Evolutionary conservation across 2,329 filamentous ascomycete genomes (phyloP).

Genomic region (Septoria linicola): DNA sequence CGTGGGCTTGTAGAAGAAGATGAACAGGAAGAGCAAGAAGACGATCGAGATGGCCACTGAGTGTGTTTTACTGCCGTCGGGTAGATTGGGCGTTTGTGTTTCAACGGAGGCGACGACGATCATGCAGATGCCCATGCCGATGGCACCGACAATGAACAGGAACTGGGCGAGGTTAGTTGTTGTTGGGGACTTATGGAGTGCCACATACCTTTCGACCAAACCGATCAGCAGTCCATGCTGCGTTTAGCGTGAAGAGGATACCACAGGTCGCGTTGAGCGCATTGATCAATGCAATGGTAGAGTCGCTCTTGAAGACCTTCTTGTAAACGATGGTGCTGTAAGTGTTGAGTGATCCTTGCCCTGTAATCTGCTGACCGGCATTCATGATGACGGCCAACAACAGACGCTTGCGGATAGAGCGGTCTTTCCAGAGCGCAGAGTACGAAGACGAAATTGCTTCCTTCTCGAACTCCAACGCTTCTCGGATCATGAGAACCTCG

Average conservation of each 20-base stretch:
- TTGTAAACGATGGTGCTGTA: conserved; percentile 74
- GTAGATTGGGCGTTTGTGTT: conserved; percentile 56
- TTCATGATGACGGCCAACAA: conserved; percentile 66
- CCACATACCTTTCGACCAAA: conserved; percentile 58
- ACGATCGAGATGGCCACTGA: conserved; percentile 67
- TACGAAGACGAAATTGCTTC: conserved; percentile 65
- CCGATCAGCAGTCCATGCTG: conserved; percentile 70
- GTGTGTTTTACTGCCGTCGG: conserved; percentile 55
- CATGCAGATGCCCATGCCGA: conserved; percentile 71
- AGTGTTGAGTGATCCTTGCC: conserved; percentile 69
- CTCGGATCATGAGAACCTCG: conserved; percentile 63
- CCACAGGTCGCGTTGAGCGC: conserved; percentile 71
- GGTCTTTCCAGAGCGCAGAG: conserved; percentile 67
- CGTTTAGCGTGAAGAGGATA: conserved; percentile 71
- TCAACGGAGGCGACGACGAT: conserved; percentile 61
- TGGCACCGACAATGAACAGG: conserved; percentile 65
- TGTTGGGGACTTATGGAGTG: too few species aligned
- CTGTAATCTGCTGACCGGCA: conserved; percentile 69
- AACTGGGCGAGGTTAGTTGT: conserved; percentile 39
- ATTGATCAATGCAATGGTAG: conserved; percentile 70
- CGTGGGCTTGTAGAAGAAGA: conserved; percentile 57
- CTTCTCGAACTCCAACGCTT: conserved; percentile 70
- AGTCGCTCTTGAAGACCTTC: conserved; percentile 60
- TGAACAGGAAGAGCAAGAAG: conserved; percentile 48
- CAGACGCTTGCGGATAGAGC: conserved; percentile 65